Conservation (phyloP, 768 basidiomycete genomes). For the Polyporus arcularius region DNA sequence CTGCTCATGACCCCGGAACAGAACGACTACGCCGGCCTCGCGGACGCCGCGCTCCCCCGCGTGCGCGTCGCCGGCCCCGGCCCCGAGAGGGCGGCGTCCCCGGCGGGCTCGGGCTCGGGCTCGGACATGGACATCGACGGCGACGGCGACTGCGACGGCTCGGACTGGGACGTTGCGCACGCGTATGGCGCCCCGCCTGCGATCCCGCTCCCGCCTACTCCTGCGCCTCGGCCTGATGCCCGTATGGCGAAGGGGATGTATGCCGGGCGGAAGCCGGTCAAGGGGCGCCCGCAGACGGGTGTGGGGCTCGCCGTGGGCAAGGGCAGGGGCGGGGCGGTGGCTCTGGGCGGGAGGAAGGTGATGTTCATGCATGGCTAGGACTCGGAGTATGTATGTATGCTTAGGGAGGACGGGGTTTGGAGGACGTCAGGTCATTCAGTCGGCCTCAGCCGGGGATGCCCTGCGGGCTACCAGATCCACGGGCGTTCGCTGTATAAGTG, state of each 20-base stretch:
- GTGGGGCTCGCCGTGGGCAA: conserved; percentile 1
- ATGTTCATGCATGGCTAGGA: conserved; percentile 24
- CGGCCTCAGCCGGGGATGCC: no score
- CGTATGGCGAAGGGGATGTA: no score
- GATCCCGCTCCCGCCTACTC: background rate
- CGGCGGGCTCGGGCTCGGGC: background rate
- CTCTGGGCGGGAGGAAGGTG: conserved; percentile 25
- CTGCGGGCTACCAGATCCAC: no score
- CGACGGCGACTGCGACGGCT: conserved; percentile 5
- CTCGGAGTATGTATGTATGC: no score
- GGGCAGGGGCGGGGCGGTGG: conserved; percentile 15
- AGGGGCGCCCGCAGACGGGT: background rate
- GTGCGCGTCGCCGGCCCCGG: no score
- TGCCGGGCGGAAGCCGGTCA: background rate
- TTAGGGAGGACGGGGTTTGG: no score
- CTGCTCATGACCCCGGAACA: conserved; percentile 8
- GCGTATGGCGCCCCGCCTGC: conserved; percentile 19
- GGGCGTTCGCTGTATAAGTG: no score
- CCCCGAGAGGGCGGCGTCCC: no score
- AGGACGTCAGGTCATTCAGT: no score
- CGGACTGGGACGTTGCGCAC: conserved; percentile 25
- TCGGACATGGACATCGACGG: background rate
- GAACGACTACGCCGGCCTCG: conserved; percentile 9
- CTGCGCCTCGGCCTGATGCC: background rate
- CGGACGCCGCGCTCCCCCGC: conserved; percentile 12